Base-by-base conservation (phyloP, 2,329 filamentous ascomycete genomes). In the Harringtonia lauricola region DNA sequence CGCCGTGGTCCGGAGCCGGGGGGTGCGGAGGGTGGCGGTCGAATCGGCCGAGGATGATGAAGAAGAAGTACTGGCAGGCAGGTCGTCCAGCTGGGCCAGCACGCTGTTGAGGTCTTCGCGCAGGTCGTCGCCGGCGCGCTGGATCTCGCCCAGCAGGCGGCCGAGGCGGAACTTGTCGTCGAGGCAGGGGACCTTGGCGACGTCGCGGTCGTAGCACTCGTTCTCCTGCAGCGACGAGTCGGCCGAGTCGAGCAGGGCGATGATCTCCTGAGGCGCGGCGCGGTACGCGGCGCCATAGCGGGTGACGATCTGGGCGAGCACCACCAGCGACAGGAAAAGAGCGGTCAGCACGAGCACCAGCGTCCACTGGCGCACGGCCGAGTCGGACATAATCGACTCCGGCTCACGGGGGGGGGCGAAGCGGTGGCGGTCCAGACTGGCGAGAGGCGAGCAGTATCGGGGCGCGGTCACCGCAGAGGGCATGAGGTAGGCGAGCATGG, bases 151-250 rank as follows among this genome's bases (percentile, higher is more conserved):
- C 49, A 81, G 61, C 47, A 81, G 62, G 35, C 68, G 67, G 47
- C 64, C 66, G 34, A 82, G 66, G 40, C 76, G 73, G 39, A 80
- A 55, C 63, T 79, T 79, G 57, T 81, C 77, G 50, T 80, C 76
- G 26, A 80, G 64, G 34, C 71, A 71, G 55, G 66, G 67, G 33
- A 81, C 67, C 47, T 70, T 72, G 44, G 68, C 63, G 39, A 81
- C 66, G 53, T 81, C 75, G 52, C 68, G 65, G 57, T 80, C 74
- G 56, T 80, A 80, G 54, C 67, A 74, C 59, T 81, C 77, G 54
- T 80, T 81, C 57, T 81, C 78, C 51, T 72, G 65, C 39, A 79
- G 66, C 33, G 75, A 84, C 53, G 70, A 76, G 56, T 80, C 76
- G 53, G 77, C 68, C 15, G 72, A 67, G 54, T 80, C 76, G 54